phyloP scores from a whole-genome alignment of 306 rosid species.

The Alnus rubra region DNA sequence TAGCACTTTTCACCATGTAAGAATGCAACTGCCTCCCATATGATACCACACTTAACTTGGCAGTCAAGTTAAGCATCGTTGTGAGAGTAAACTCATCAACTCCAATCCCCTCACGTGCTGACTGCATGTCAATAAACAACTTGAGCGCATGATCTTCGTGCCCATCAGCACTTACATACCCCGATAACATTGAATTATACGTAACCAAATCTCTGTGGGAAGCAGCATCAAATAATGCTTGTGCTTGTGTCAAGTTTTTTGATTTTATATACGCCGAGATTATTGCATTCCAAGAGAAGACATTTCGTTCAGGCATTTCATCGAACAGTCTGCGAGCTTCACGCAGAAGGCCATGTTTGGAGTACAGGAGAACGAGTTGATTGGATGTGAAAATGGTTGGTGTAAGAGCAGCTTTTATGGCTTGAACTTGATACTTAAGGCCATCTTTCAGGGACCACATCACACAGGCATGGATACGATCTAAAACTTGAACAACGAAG shows the following conservation, averaged over 20 bases:
- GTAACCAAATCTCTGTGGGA: conserved; percentile 60
- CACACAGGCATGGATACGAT: neutral
- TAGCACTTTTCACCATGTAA: conserved; percentile 68
- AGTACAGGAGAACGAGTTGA: conserved; percentile 56
- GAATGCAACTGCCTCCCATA: conserved; percentile 79
- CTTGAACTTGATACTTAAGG: conserved; percentile 42
- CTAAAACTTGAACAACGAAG: neutral
- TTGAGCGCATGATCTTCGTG: conserved; percentile 49
- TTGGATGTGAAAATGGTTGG: conserved; percentile 54
- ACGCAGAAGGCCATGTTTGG: conserved; percentile 35
- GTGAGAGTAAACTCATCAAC: conserved; percentile 66
- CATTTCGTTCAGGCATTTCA: conserved; percentile 67
- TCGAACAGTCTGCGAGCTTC: conserved; percentile 71
- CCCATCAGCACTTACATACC: conserved; percentile 53
- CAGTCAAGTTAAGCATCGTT: conserved; percentile 62
- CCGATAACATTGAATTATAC: conserved; percentile 66
- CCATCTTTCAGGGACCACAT: conserved; percentile 54
- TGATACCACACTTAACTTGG: conserved; percentile 43
- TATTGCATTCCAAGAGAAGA: conserved; percentile 73
- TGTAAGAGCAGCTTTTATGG: conserved; percentile 52
- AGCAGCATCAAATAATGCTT: conserved; percentile 51
- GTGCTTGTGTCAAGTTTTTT: conserved; percentile 55
- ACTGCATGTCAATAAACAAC: conserved; percentile 59
- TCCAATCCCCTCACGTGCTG: conserved; percentile 36
- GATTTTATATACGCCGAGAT: conserved; percentile 57